Conservation (phyloP, 768 basidiomycete species). For the Russula sp. region DNA sequence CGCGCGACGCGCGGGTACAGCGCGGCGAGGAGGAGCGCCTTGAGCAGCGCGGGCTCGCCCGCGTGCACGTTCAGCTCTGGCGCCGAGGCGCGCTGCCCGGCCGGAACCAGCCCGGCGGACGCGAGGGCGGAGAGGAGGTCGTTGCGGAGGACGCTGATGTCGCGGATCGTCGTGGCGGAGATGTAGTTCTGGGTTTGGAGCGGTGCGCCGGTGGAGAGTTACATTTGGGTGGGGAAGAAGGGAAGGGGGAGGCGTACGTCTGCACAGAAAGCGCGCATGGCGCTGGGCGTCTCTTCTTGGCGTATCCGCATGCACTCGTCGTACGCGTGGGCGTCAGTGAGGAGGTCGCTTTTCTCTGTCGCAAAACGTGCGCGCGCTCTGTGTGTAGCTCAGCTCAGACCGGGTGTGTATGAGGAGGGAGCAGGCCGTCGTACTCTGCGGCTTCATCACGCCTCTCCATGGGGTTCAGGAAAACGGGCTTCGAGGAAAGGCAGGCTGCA, state of each 20-base stretch:
- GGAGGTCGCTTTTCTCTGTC: conserved; percentile 70
- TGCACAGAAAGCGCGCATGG: conserved; percentile 61
- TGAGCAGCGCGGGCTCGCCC: conserved; percentile 66
- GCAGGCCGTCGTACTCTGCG: conserved; percentile 40
- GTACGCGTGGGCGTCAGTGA: conserved; percentile 78
- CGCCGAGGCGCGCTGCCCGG: conserved; percentile 39
- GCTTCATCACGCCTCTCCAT: conserved; percentile 82
- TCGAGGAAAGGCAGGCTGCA: conserved; percentile 78
- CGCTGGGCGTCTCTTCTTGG: conserved; percentile 40
- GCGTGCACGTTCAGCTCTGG: conserved; percentile 59
- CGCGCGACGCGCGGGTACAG: conserved; percentile 81
- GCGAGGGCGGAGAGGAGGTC: conserved; percentile 71
- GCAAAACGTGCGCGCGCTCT: conserved; percentile 72
- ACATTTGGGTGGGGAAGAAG: background rate
- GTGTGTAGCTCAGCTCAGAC: background rate
- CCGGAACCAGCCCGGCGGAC: conserved; percentile 63
- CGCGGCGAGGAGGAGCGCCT: conserved; percentile 79
- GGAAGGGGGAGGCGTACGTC: conserved; percentile 39
- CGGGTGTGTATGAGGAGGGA: background rate
- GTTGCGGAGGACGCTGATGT: conserved; percentile 67
- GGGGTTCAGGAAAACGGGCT: conserved; percentile 78
- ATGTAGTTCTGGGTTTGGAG: conserved; percentile 65
- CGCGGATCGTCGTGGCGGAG: conserved; percentile 62
- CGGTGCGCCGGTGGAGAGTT: no score
- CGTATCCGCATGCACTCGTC: conserved; percentile 51